phyloP scores from a whole-genome alignment of 2,329 filamentous ascomycete genomes.

The Colletotrichum navitas region DNA sequence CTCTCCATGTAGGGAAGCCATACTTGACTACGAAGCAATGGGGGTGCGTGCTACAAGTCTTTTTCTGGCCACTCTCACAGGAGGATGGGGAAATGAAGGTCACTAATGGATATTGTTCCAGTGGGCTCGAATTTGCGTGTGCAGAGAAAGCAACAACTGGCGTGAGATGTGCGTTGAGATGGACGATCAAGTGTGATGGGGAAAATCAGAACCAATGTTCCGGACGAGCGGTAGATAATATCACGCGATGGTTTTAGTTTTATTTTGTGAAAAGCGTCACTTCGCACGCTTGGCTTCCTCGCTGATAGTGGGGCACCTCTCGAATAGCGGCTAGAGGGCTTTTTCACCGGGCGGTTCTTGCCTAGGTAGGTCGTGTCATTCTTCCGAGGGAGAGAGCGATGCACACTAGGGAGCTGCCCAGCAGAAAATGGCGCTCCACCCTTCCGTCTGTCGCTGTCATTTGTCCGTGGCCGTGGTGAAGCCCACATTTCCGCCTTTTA shows the following conservation, averaged over 20 bases:
- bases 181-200: neutral
- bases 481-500: slow-evolving; percentile 34
- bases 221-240: slow-evolving; percentile 21
- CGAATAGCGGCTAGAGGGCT: slow-evolving; percentile 6
- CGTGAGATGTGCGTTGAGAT: slow-evolving; percentile 3
- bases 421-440: slow-evolving; percentile 30
- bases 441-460: neutral
- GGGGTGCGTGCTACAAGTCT: slow-evolving; percentile 63
- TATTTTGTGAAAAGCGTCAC: neutral
- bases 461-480: slow-evolving; percentile 20
- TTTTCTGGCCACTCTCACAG: slow-evolving; percentile 51
- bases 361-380: neutral
- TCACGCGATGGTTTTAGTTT: slow-evolving; percentile 22
- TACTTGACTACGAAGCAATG: slow-evolving; percentile 66
- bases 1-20: slow-evolving; percentile 54
- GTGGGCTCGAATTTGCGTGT: neutral
- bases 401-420: slow-evolving; percentile 20
- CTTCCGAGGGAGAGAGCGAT: slow-evolving; percentile 18
- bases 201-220: slow-evolving; percentile 4
- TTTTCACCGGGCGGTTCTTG: slow-evolving; percentile 10
- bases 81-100: neutral
- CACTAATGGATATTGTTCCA: neutral
- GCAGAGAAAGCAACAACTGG: neutral
- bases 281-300: neutral
- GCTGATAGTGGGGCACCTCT: slow-evolving; percentile 30